Percentiles rank a stretch among this genome's conserved stretches.
Conservation (phyloP, 1,284 basidiomycete genomes). For the Cryptococcus hybrid region DNA sequence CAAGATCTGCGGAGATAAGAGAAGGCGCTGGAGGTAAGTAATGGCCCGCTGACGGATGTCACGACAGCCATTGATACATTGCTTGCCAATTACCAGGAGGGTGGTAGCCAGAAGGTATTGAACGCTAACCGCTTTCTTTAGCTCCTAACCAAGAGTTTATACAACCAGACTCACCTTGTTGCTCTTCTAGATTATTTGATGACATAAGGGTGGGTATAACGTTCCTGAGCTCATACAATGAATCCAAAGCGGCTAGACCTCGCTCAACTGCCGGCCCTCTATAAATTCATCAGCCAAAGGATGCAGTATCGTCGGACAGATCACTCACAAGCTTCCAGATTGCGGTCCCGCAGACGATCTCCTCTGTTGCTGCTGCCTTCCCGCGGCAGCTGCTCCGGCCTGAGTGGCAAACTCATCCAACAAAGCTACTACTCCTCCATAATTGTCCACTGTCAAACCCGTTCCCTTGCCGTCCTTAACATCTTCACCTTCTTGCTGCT, state of each 20-base stretch:
- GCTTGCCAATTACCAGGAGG: constrained; percentile 76
- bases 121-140: constrained; percentile 60
- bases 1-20: constrained; percentile 75
- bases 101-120: constrained; percentile 74
- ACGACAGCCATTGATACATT: constrained; percentile 79
- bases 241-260: constrained; percentile 77
- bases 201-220: constrained; percentile 61
- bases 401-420: constrained; percentile 83
- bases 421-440: constrained; percentile 72
- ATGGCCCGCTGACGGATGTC: constrained; percentile 84
- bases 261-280: constrained; percentile 74
- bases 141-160: neutral
- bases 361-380: constrained; percentile 51
- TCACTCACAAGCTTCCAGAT: constrained; percentile 35
- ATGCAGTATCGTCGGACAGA: no score
- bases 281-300: no score
- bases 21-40: constrained; percentile 77
- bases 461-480: constrained; percentile 7
- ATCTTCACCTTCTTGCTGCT: constrained; percentile 16
- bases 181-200: constrained; percentile 38
- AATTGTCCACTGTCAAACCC: constrained; percentile 73
- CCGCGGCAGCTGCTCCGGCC: constrained; percentile 63
- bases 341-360: constrained; percentile 25
- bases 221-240: constrained; percentile 70
- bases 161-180: constrained; percentile 31